These are phyloP conservation scores for Sugiyamaella xylanicola DNA, from an alignment of 1,139 yeast genomes.

Conservation along the genomic window DNA sequence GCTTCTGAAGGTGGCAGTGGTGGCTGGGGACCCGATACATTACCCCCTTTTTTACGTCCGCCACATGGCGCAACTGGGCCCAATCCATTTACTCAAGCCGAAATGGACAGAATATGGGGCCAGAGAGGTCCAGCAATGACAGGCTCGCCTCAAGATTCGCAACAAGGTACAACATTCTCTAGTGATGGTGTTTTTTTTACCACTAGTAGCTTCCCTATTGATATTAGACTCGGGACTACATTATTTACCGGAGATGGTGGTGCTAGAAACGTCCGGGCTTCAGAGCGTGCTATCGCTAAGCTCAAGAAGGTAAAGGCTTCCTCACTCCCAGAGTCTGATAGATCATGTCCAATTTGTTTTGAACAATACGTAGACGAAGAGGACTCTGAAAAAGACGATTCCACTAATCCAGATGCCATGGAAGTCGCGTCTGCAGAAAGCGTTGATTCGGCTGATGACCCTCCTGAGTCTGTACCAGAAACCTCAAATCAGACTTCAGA, in stretches of 20 bases:
- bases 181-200: conserved; percentile 6
- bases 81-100: too few relatives aligned
- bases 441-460: conserved; percentile 20
- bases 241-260: conserved; percentile 7
- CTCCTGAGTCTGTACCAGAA: conserved; percentile 24
- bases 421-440: neutral
- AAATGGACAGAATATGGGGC: conserved; percentile 1
- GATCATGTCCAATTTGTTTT: conserved; percentile 43
- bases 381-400: neutral
- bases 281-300: conserved; percentile 37
- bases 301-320: conserved; percentile 33
- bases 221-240: conserved; percentile 2
- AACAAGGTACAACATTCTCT: neutral
- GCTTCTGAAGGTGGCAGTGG: neutral
- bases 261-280: conserved; percentile 36
- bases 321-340: conserved; percentile 35
- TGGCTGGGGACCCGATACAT: too few relatives aligned
- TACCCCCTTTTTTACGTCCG: too few relatives aligned
- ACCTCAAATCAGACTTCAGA: neutral
- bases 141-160: neutral
- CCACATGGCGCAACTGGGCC: too few relatives aligned
- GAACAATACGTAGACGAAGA: conserved; percentile 33
- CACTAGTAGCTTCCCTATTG: conserved; percentile 8
- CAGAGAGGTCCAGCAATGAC: neutral
- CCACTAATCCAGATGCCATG: neutral